Base-by-base conservation (phyloP, 2,329 filamentous ascomycete genomes). In the Setomelanomma holmii region DNA sequence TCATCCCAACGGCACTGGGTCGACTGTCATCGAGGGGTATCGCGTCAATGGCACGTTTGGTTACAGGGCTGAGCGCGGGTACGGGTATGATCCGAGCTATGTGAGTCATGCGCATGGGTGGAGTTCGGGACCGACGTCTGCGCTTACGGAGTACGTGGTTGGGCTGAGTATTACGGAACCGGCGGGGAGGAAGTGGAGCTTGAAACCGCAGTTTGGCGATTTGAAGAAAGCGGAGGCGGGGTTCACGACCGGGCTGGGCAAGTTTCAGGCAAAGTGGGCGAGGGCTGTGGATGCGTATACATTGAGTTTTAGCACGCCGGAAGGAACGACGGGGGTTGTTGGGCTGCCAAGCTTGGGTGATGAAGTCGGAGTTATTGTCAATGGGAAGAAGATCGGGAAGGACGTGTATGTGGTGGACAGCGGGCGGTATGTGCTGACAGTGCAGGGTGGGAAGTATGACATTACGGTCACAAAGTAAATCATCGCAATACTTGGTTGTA, bases 21-120 rank as follows among this genome's bases (percentile, higher is more conserved):
- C 78, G 36, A 87, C 85, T 0, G 79, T 84, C 17, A 78, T 86
- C 21, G 85, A 87, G 67, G 85, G 84, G 0, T 86, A 85, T 52
- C 75, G 84, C 1, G 68, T 67, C 0, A 78, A 87, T 55, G 84
- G 83, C 3, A 80, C 75, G 0, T 88, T 84, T 56, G 82, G 80
- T 1, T 88, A 88, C 61, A 76, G 84, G 1, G 76, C 74, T 24
- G 73, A 78, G 41, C 68, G 78, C 5, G 84, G 83, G 0, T 86
- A 87, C 55, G 68, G 69, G 4, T 75, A 80, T 40, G 80, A 83
- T 47, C 73, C 73, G 2, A 74, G 70, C 5, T 79, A 79, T 53
- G 69, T 76, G 4, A 75, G 71, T 1, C 76, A 79, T 51, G 60
- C 77, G 1, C 77, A 79, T 50, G 76, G 77, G 1, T 79, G 77